Evolutionary conservation across 2,329 filamentous ascomycete genomes (phyloP), one percentile per base, ranked within the genome.

Genomic region (Fusarium oxysporum): DNA sequence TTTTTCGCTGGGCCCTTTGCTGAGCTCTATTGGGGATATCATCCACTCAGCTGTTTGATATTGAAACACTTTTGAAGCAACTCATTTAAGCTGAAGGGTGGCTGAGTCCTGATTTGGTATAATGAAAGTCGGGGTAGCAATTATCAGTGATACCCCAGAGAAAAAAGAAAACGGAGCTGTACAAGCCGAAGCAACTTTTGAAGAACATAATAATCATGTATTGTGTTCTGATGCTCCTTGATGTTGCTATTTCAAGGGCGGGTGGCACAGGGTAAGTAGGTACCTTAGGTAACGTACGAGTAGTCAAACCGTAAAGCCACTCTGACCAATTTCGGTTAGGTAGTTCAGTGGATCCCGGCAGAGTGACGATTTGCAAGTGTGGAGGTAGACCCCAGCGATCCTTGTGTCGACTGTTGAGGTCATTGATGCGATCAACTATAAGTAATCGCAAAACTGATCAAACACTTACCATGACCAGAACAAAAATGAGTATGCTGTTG

Each of bases 341-440:
- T 28, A 70, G 66, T 41, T 53, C 38, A 61, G 37, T 30, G 51
- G 43, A 44, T 50, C 25, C 23, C 19, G 33, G 30, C 19, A 32
- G 25, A 32, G 23, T 12, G 30, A 43, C 41, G 45, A 55, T 40
- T 35, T 51, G 33, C n/a, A 32, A 32, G 30, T 44, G 47, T 54
- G 44, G 65, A 59, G 62, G 32, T 32, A 40, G 50, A 23, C 35
- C 54, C 47, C 47, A 59, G 71, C 71, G 71, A 74, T 74, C 71
- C 43, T 61, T 55, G 68, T 37, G 50, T 59, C 45, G 55, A 74
- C 60, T 74, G 54, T 69, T 72, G 71, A 70, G 72, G 72, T 74
- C 72, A 74, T 74, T 70, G 72, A 74, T 37, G 28, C 19, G 43
- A 64, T 54, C 41, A 62, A 41, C 41, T 41, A 60, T 67, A 54